Percentiles rank a stretch among this genome's conserved stretches.
Conservation (phyloP, 352 stramenopile species). For the Blastocystis sp. region DNA sequence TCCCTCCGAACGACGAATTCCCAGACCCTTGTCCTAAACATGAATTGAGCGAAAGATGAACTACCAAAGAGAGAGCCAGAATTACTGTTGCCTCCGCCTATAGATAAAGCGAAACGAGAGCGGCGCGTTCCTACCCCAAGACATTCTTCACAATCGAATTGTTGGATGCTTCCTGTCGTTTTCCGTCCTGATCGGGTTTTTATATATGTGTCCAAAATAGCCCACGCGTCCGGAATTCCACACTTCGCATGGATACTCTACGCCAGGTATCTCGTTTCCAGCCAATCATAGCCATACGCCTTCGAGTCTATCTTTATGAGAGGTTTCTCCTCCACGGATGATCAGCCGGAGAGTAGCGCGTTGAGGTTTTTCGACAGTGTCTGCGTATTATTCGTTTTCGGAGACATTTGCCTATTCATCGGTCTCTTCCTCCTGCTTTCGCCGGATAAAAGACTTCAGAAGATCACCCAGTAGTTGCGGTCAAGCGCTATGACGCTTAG, state of each 20-base stretch:
- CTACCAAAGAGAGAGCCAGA: background rate
- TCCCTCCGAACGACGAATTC: background rate
- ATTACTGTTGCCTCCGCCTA: background rate
- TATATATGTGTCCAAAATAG: background rate
- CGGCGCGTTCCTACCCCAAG: background rate
- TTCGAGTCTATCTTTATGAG: constrained; percentile 19
- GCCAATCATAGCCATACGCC: too few species aligned
- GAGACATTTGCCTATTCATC: constrained; percentile 8
- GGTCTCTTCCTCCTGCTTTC: constrained; percentile 6
- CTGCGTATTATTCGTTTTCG: constrained; percentile 32
- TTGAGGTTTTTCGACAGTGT: background rate
- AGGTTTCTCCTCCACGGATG: background rate
- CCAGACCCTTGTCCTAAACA: background rate
- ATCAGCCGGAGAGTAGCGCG: background rate
- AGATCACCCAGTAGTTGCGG: constrained; percentile 10
- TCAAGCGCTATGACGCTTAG: background rate
- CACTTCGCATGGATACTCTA: too few species aligned
- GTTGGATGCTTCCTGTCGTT: background rate
- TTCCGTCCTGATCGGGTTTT: constrained; percentile 21
- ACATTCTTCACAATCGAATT: background rate
- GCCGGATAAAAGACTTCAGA: background rate
- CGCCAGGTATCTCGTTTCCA: too few species aligned
- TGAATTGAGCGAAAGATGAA: too few species aligned
- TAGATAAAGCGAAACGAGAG: background rate
- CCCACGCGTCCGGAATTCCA: too few species aligned